These are phyloP conservation scores for Nepenthes gracilis DNA, from an alignment of 148 eudicot species.

Conservation along the genomic window DNA sequence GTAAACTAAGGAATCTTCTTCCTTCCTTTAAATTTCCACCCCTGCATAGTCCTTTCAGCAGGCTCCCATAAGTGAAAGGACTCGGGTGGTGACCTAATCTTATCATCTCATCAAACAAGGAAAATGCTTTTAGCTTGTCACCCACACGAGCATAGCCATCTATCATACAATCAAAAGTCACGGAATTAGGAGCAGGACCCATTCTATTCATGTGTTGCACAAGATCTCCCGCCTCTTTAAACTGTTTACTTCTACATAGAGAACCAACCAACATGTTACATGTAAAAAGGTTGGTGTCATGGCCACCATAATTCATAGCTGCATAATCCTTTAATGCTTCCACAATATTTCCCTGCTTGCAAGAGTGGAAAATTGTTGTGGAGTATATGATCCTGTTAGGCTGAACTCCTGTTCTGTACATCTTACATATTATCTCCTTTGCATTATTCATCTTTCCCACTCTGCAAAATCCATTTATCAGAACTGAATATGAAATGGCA, in stretches of 20 bases:
- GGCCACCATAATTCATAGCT: constrained; percentile 34
- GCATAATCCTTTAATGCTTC: constrained; percentile 45
- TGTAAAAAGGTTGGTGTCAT: constrained; percentile 23
- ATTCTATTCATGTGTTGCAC: constrained; percentile 47
- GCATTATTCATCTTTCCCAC: constrained; percentile 35
- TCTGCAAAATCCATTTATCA: constrained; percentile 63
- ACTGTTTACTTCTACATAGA: constrained; percentile 39
- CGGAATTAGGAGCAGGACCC: constrained; percentile 43
- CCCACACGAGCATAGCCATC: constrained; percentile 49
- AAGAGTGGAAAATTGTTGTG: constrained; percentile 44
- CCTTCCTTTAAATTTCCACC: constrained; percentile 47
- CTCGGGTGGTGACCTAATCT: constrained; percentile 45
- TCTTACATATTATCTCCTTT: constrained; percentile 60
- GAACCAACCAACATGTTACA: constrained; percentile 53
- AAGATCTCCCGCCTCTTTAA: constrained; percentile 51
- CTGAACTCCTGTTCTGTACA: constrained; percentile 37
- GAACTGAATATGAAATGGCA: constrained; percentile 58
- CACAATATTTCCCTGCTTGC: constrained; percentile 38
- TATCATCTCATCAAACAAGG: constrained; percentile 56
- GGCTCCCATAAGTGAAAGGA: constrained; percentile 48
- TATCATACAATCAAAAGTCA: constrained; percentile 50
- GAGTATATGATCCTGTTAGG: constrained; percentile 46
- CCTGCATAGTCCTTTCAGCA: constrained; percentile 63
- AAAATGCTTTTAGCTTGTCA: constrained; percentile 43
- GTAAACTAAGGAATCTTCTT: constrained; percentile 34